Evolutionary conservation across 192 early-diverging fungal genomes (phyloP).

Genomic region (Dispira simplex): DNA sequence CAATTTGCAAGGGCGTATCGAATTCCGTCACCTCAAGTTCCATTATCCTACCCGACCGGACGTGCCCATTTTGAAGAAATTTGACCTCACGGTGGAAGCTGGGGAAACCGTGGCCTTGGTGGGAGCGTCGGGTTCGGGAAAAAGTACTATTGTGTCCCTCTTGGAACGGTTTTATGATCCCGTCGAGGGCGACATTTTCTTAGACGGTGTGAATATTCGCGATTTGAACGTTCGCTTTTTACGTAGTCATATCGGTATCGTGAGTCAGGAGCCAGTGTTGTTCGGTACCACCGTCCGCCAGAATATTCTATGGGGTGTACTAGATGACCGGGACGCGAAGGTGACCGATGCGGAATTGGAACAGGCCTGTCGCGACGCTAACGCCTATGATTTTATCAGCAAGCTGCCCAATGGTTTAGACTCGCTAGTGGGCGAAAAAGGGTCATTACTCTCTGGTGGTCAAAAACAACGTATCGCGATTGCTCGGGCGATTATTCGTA

Average conservation of each 20-base stretch:
- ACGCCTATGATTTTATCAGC: slow-evolving; percentile 61
- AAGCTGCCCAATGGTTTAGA: slow-evolving; percentile 65
- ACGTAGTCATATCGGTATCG: slow-evolving; percentile 75
- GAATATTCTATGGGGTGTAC: slow-evolving; percentile 63
- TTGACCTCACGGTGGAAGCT: slow-evolving; percentile 49
- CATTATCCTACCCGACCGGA: slow-evolving; percentile 74
- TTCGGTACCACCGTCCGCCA: slow-evolving; percentile 65
- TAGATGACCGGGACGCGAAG: slow-evolving; percentile 24
- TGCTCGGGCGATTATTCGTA: slow-evolving; percentile 78
- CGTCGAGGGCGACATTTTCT: slow-evolving; percentile 29
- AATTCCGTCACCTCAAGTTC: slow-evolving; percentile 64
- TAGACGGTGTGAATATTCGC: slow-evolving; percentile 66
- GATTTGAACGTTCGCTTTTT: slow-evolving; percentile 69
- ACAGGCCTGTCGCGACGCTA: slow-evolving; percentile 45
- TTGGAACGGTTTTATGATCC: slow-evolving; percentile 77
- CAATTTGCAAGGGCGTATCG: slow-evolving; percentile 44
- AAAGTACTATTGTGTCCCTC: slow-evolving; percentile 71
- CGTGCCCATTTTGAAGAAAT: slow-evolving; percentile 56
- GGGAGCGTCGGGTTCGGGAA: slow-evolving; percentile 73
- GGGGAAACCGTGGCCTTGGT: slow-evolving; percentile 88
- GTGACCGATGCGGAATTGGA: slow-evolving; percentile 61
- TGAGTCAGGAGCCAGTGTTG: slow-evolving; percentile 83
- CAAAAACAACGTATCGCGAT: slow-evolving; percentile 97
- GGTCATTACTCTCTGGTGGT: slow-evolving; percentile 71
- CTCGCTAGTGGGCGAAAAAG: slow-evolving; percentile 77